phyloP scores from a whole-genome alignment of 805 yeast species.

The Crinitomyces ghanaensis region DNA sequence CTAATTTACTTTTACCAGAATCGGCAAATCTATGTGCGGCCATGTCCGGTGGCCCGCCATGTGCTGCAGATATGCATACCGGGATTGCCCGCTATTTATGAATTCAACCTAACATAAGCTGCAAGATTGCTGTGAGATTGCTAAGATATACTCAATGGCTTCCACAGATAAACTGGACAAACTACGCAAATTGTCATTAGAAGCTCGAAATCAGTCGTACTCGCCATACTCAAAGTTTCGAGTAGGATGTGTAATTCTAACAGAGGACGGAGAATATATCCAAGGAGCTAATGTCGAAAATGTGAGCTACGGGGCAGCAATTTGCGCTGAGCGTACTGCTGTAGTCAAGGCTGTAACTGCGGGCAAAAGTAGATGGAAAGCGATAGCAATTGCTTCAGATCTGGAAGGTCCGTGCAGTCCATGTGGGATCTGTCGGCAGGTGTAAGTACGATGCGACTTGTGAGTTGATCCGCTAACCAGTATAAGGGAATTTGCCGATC shows the following conservation, averaged over 20 bases:
- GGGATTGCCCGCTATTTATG: no score
- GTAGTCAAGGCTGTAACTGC: constrained; percentile 39
- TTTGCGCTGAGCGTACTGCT: constrained; percentile 70
- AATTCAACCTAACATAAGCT: no score
- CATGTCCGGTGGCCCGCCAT: no score
- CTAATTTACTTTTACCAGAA: no score
- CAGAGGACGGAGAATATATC: constrained; percentile 37
- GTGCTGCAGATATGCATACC: no score
- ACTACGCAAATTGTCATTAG: no score
- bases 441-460: constrained; percentile 22
- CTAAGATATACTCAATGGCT: no score
- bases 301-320: constrained; percentile 72
- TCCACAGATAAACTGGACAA: no score
- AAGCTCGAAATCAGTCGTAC: constrained; percentile 45
- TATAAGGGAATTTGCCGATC: constrained; percentile 62
- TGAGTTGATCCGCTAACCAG: constrained; percentile 7
- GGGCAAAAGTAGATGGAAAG: constrained; percentile 33
- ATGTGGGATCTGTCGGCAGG: constrained; percentile 91
- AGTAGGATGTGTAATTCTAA: constrained; percentile 71
- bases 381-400: constrained; percentile 61
- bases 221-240: constrained; percentile 67
- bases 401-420: constrained; percentile 55
- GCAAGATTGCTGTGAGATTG: no score
- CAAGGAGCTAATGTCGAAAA: constrained; percentile 88
- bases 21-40: no score